These are phyloP conservation scores for Paxillus rubicundulus DNA, from an alignment of 768 basidiomycete genomes.

Conservation along the genomic window DNA sequence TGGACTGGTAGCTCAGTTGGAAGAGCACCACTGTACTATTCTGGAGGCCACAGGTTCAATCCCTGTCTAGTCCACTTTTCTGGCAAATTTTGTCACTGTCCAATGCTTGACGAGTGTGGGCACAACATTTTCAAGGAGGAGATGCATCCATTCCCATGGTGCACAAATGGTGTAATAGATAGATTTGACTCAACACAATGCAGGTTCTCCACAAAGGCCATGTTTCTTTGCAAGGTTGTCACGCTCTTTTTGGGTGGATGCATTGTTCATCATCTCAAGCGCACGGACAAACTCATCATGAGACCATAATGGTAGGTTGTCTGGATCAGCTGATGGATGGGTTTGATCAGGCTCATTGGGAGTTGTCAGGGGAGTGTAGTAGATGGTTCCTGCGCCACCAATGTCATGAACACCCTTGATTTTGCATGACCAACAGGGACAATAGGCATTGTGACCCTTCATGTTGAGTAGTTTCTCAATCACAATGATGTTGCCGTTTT, in stretches of 20 bases:
- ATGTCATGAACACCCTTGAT: neutral
- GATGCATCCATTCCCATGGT: conserved; percentile 19
- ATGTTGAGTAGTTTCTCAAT: conserved; percentile 31
- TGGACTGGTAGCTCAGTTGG: too few species aligned
- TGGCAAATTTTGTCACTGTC: too few species aligned
- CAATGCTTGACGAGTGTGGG: conserved; percentile 5
- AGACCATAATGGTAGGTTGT: conserved; percentile 15
- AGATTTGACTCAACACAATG: neutral
- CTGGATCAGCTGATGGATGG: conserved; percentile 8
- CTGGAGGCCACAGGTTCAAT: too few species aligned
- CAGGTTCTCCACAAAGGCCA: too few species aligned
- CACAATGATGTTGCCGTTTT: conserved; percentile 34
- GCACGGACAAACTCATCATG: conserved; percentile 16
- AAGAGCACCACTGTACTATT: too few species aligned
- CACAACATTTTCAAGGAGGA: conserved; percentile 11
- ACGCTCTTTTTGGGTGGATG: neutral
- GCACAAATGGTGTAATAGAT: conserved; percentile 2
- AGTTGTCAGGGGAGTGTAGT: conserved; percentile 1
- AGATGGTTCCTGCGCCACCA: neutral
- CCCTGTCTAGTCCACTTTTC: too few species aligned
- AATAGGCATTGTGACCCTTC: conserved; percentile 37
- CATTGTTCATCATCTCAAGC: conserved; percentile 1
- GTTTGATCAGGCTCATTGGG: conserved; percentile 3
- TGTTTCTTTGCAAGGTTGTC: neutral
- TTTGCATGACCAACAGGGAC: conserved; percentile 36